These are phyloP conservation scores for Tetrahymena malaccensis DNA, from an alignment of 73 alveolate species.

Conservation along the genomic window DNA sequence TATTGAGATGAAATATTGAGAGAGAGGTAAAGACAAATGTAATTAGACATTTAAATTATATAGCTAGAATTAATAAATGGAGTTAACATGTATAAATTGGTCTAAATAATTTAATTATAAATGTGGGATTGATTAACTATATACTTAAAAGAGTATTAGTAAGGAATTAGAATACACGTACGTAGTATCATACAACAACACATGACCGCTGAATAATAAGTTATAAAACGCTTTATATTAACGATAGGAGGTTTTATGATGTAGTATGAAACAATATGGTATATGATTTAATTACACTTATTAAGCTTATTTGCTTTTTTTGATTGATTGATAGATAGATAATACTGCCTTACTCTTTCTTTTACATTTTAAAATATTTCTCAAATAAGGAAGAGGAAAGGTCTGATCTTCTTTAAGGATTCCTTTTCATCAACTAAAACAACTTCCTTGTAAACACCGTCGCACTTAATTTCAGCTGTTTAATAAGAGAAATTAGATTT, in stretches of 20 bases:
- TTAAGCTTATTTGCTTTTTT: background rate
- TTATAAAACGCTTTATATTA: background rate
- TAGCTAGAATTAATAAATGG: background rate
- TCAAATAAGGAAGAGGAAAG: conserved; percentile 39
- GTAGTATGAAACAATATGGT: background rate
- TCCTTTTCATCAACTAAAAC: conserved; percentile 35
- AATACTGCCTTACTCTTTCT: background rate
- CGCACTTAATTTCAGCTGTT: conserved; percentile 29
- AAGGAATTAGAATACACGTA: background rate
- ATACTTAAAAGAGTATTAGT: background rate
- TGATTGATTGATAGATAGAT: background rate
- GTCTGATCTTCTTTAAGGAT: conserved; percentile 33
- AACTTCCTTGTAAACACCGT: conserved; percentile 40
- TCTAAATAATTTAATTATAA: no score
- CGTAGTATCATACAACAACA: background rate
- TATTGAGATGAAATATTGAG: no score
- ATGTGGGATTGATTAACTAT: background rate
- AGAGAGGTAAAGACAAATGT: no score
- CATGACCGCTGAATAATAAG: background rate
- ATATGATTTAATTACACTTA: background rate
- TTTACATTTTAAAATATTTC: background rate
- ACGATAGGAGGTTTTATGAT: background rate
- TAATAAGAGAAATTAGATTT: background rate
- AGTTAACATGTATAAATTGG: no score
- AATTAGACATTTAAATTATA: no score